phyloP scores from a whole-genome alignment of 108 stramenopile species.

The Nitzschia inconspicua region DNA sequence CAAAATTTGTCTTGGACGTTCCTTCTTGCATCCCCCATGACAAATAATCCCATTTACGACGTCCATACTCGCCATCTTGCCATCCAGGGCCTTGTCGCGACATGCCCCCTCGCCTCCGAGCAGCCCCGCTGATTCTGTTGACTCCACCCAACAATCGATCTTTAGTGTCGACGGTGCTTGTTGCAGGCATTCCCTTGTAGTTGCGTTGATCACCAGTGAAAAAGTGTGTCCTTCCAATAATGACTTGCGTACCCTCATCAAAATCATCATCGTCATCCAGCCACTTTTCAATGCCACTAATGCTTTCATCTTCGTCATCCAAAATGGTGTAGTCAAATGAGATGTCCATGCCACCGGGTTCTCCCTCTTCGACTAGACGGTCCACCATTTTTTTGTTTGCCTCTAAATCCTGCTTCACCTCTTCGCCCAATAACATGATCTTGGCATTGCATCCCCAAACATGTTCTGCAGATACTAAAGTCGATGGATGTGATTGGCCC shows the following conservation, averaged over 20 bases:
- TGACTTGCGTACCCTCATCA: constrained; percentile 72
- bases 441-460: constrained; percentile 73
- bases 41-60: constrained; percentile 15
- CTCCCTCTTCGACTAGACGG: constrained; percentile 22
- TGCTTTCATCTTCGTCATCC: constrained; percentile 39
- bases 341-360: constrained; percentile 27
- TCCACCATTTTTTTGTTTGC: constrained; percentile 20
- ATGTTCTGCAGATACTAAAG: not conserved
- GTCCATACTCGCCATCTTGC: constrained; percentile 29
- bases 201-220: constrained; percentile 74
- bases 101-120: constrained; percentile 39
- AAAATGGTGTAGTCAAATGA: constrained; percentile 30
- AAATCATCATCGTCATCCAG: constrained; percentile 56
- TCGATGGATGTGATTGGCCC: not conserved
- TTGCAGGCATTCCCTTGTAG: constrained; percentile 80
- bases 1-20: not conserved
- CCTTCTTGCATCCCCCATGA: constrained; percentile 5
- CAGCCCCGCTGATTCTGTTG: constrained; percentile 51
- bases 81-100: constrained; percentile 4
- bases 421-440: constrained; percentile 73
- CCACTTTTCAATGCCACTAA: constrained; percentile 47
- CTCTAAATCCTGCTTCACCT: constrained; percentile 26
- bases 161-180: constrained; percentile 57
- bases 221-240: constrained; percentile 75
- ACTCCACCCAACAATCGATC: constrained; percentile 50